A percentile compares a stretch with the other conserved stretches of the same genome.
phyloP scores from a whole-genome alignment of 1,139 yeast species.

The Lodderomyces beijingensis region DNA sequence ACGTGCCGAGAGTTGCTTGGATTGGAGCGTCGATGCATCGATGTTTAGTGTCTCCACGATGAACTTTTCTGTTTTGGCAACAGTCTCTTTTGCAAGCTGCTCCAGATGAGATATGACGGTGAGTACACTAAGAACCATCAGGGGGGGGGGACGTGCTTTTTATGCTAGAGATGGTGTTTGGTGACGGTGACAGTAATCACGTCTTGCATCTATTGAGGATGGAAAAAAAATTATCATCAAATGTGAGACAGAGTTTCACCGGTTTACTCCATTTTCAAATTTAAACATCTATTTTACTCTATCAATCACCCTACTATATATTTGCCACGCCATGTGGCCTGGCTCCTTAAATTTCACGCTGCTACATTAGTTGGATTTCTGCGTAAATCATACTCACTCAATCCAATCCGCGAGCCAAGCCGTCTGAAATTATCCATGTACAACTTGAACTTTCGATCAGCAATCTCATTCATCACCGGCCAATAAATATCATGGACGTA shows the following conservation, averaged over 20 bases:
- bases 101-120: constrained; percentile 1
- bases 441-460: constrained; percentile 48
- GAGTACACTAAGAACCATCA: not conserved
- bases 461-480: constrained; percentile 62
- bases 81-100: not conserved
- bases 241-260: too few species aligned
- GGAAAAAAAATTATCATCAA: too few species aligned
- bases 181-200: too few species aligned
- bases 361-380: too few species aligned
- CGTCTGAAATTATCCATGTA: constrained; percentile 60
- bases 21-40: constrained; percentile 1
- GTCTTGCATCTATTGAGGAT: too few species aligned
- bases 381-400: constrained; percentile 52
- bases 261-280: too few species aligned
- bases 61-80: not conserved
- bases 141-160: too few species aligned
- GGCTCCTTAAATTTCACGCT: too few species aligned
- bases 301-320: too few species aligned
- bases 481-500: constrained; percentile 79
- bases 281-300: too few species aligned
- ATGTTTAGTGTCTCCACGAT: constrained; percentile 3
- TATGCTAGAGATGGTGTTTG: too few species aligned
- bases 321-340: too few species aligned
- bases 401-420: constrained; percentile 70
- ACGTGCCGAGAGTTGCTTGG: constrained; percentile 16